phyloP scores from a whole-genome alignment of 2,329 filamentous ascomycete genomes.

The Beauveria scarabaeidicola region DNA sequence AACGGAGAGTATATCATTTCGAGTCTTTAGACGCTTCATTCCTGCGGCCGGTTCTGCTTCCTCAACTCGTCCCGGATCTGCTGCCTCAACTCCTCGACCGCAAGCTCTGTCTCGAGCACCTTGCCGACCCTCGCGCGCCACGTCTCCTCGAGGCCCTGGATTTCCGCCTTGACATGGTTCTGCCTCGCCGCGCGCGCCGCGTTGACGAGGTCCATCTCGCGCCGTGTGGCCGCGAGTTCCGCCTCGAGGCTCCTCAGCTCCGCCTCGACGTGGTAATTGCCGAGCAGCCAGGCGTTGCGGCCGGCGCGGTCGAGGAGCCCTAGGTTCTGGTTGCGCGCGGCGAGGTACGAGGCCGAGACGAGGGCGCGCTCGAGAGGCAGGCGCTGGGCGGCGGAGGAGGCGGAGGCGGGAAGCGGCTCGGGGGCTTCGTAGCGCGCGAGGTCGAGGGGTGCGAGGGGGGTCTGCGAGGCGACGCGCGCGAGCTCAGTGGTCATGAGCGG shows the following conservation, averaged over 20 bases:
- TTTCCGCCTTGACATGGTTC: constrained; percentile 62
- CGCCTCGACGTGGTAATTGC: constrained; percentile 72
- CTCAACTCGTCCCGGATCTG: constrained; percentile 58
- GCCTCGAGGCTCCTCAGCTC: constrained; percentile 57
- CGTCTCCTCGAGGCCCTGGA: constrained; percentile 62
- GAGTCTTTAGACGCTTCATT: not conserved
- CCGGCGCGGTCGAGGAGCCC: constrained; percentile 71
- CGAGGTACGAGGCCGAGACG: constrained; percentile 43
- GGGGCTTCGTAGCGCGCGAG: constrained; percentile 74
- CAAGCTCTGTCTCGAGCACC: constrained; percentile 80
- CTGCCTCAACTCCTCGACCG: constrained; percentile 61
- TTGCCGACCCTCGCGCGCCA: constrained; percentile 74
- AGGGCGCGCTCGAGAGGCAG: constrained; percentile 51
- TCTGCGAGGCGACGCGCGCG: constrained; percentile 45
- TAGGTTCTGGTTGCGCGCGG: constrained; percentile 47
- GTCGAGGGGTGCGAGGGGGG: constrained; percentile 52
- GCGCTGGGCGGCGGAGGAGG: constrained; percentile 39
- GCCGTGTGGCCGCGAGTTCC: constrained; percentile 60
- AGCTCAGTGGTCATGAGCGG: constrained; percentile 61
- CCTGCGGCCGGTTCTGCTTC: constrained; percentile 11
- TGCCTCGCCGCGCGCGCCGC: constrained; percentile 61
- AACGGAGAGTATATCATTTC: not conserved
- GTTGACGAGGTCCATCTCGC: constrained; percentile 66
- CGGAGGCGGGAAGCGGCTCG: constrained; percentile 36
- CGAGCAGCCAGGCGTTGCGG: constrained; percentile 85